Evolutionary conservation across 306 rosid species (phyloP), one percentile per base, ranked within the genome.

Genomic region (Prunus salicina): DNA sequence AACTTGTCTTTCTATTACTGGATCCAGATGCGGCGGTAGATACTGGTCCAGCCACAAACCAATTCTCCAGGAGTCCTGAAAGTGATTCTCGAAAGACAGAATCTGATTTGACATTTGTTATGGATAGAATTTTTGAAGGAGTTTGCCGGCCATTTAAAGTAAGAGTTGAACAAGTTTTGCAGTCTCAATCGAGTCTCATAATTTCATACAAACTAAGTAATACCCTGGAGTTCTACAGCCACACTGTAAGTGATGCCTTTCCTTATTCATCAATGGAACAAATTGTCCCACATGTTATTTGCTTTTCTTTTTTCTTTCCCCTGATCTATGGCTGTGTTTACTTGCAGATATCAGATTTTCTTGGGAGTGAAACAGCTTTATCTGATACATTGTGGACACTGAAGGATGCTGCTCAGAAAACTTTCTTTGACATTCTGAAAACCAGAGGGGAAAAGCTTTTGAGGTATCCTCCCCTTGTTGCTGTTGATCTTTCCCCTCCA

Each of bases 61-160:
- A 84, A 67, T 86, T 82, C 74, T 85, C 91, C 76, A 76, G 85
- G 68, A 81, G 71, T 73, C 67, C 74, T 51, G 97, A 86, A 70
- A 78, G 73, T 83, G 89, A 83, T 57, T 81, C 86, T 79, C 88
- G 81, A 72, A 92, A 87, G 86, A 78, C 64, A 64, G 97, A 86
- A 50, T 81, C 86, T 79, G 99, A 95, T 87, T 74, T 90, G 83
- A 95, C 78, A 49, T 92, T 92, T 90, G 97, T 95, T 86, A 86
- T 95, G 72, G 99, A 95, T 87, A 95, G 99, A 81, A 92, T 95
- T 79, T 95, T 95, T 76, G 97, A 95, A 85, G 97, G 99, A 75
- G 99, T 95, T 83, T 95, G 99, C 82, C 87, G 99, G 81, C 99
- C 99, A 8, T 95, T 95, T 83, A 95, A 95, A 92, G 88, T 90